A percentile compares a stretch with the other conserved stretches of the same genome.
Conservation (phyloP, 2,329 filamentous ascomycete species). For the Fusarium sulawesiense region DNA sequence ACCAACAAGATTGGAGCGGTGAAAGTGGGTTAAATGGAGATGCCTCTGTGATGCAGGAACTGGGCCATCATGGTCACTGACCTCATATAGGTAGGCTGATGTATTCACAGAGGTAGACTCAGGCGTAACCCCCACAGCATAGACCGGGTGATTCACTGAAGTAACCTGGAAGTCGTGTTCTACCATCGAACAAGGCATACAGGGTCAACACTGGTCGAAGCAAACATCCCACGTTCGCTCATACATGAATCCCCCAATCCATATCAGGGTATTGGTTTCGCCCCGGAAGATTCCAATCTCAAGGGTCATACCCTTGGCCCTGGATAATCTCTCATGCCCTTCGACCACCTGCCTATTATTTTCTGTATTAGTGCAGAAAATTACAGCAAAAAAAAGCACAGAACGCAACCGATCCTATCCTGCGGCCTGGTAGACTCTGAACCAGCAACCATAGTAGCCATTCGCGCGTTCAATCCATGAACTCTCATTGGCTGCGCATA, state of each 20-base stretch:
- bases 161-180: not conserved
- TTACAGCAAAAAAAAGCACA: not conserved
- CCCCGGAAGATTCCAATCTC: not conserved
- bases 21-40: conserved; percentile 3
- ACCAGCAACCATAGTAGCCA: conserved; percentile 7
- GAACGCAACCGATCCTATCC: not conserved
- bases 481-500: conserved; percentile 23
- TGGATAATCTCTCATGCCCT: not conserved
- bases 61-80: not conserved
- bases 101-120: not conserved
- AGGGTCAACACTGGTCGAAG: not conserved
- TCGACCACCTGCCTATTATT: not conserved
- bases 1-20: not conserved
- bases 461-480: conserved; percentile 13
- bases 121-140: not conserved
- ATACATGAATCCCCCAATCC: not conserved
- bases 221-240: not conserved
- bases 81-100: not conserved
- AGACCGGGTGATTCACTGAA: not conserved
- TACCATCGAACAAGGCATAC: not conserved
- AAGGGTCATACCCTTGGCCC: not conserved
- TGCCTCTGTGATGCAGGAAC: conserved; percentile 2
- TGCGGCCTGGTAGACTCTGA: not conserved
- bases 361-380: conserved; percentile 5
- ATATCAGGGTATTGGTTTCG: conserved; percentile 1